Conservation (phyloP, 331 rosid species). For the Prunus yedoensis region DNA sequence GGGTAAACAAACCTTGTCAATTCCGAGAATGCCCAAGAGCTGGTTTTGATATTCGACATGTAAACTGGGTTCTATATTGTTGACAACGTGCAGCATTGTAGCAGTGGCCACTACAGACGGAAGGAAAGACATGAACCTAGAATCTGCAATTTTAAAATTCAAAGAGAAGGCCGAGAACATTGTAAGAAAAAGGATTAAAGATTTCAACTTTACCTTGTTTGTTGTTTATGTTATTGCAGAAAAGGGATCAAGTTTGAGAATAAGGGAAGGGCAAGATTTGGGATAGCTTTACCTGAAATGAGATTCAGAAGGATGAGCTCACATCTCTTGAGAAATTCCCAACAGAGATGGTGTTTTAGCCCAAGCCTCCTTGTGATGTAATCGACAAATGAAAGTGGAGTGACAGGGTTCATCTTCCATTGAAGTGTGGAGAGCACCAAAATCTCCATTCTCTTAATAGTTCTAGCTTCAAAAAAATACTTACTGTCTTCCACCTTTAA, state of each 20-base stretch:
- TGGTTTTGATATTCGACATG: conserved; percentile 52
- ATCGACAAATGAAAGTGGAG: conserved; percentile 79
- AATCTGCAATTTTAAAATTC: conserved; percentile 45
- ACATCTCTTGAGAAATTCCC: conserved; percentile 63
- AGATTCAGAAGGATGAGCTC: conserved; percentile 48
- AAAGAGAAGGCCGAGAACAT: not conserved
- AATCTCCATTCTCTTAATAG: conserved; percentile 82
- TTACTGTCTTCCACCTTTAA: conserved; percentile 67
- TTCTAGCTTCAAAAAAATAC: conserved; percentile 72
- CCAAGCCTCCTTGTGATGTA: conserved; percentile 66
- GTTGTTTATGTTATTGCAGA: not conserved
- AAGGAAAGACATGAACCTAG: conserved; percentile 54
- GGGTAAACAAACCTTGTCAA: conserved; percentile 53
- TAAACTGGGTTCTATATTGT: conserved; percentile 53
- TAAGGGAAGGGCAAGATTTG: not conserved
- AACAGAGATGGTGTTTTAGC: conserved; percentile 52
- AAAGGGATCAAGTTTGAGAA: not conserved
- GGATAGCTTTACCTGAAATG: conserved; percentile 46
- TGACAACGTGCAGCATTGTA: conserved; percentile 70
- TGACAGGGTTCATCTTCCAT: conserved; percentile 90
- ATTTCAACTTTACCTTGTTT: not conserved
- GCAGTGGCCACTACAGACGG: conserved; percentile 87
- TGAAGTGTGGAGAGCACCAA: conserved; percentile 84
- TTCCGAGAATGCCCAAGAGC: conserved; percentile 57
- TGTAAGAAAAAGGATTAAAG: not conserved